Percentiles rank a stretch among this genome's conserved stretches.
These are phyloP conservation scores for Ambispora gerdemannii DNA, from an alignment of 192 early-diverging fungal species.

Conservation along the genomic window DNA sequence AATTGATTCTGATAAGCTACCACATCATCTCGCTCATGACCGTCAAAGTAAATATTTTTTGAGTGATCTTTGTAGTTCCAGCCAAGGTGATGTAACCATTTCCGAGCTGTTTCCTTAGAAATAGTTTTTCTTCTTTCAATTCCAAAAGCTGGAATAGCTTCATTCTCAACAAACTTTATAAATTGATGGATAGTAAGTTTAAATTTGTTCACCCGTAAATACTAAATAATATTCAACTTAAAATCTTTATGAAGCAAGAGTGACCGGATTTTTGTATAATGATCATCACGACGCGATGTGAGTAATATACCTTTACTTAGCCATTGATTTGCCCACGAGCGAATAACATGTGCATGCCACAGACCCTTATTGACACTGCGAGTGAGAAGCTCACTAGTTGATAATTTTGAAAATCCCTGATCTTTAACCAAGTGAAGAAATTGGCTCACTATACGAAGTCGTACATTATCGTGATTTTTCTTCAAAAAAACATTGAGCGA, in stretches of 20 bases:
- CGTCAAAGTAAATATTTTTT: constrained; percentile 20
- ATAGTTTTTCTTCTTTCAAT: constrained; percentile 18
- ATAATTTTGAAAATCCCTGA: not conserved
- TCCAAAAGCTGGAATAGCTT: constrained; percentile 1
- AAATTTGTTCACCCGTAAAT: constrained; percentile 18
- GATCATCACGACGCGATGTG: not conserved
- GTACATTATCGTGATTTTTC: not conserved
- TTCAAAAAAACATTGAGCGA: constrained; percentile 2
- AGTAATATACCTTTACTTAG: not conserved
- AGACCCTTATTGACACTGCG: not conserved
- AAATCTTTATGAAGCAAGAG: not conserved
- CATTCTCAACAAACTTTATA: not conserved
- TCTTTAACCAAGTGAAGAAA: constrained; percentile 12
- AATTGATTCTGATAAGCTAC: constrained; percentile 6
- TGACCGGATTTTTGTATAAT: constrained; percentile 1
- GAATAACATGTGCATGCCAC: not conserved
- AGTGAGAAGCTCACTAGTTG: not conserved
- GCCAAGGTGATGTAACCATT: not conserved
- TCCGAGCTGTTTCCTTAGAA: not conserved
- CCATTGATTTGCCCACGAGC: not conserved
- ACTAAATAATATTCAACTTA: not conserved
- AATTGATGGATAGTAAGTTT: constrained; percentile 4
- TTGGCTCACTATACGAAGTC: constrained; percentile 7
- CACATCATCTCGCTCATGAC: constrained; percentile 5
- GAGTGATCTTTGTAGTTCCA: constrained; percentile 3